Base-by-base conservation (phyloP, 169 alveolate species). In the Plasmodium knowlesi region DNA sequence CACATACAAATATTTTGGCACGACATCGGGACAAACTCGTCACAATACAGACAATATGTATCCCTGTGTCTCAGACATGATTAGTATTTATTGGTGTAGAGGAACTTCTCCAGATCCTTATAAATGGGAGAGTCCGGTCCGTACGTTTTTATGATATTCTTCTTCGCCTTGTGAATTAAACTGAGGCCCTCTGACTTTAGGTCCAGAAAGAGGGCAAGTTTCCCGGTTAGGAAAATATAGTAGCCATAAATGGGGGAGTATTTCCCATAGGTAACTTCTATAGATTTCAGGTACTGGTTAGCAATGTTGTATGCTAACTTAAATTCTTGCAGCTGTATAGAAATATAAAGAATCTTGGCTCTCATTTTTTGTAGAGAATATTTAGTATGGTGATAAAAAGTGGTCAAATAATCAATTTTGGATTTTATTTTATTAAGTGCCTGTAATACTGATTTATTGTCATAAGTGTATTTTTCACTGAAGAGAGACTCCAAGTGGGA, bases 241-340 rank as follows among this genome's bases (percentile, higher is more conserved):
- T 86, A 86, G 6, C 93, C 93, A 76, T 86, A 86, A 12, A 86
- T 86, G 12, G 93, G 93, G 8, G 93, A 86, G 67, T 46, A 74
- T 54, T 86, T 86, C 30, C 93, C 93, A 76, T 86, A 86, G 1
- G 93, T 76, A 5, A 86, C 81, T 76, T 86, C 93, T 43, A 86
- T 86, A 28, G 93, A 86, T 86, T 86, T 86, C 14, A 86, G 61
- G 28, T 86, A 86, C 67, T 86, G 93, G 19, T 73, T 86, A 19
- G 93, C 93, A 50, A 86, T 86, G 67, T 73, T 86, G 67, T 86
- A 86, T 32, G 93, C 93, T 78, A 86, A 86, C 43, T 86, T 86
- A 78, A 86, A 86, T 50, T 86, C 93, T 74, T 86, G 93, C 0
- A 86, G 46, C 37, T 86, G 93, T 86, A 86, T 86, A 54, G 93